Evolutionary conservation across 257 asterid genomes (phyloP), one percentile per base, ranked within the genome.

Genomic region (Gentiana straminea): DNA sequence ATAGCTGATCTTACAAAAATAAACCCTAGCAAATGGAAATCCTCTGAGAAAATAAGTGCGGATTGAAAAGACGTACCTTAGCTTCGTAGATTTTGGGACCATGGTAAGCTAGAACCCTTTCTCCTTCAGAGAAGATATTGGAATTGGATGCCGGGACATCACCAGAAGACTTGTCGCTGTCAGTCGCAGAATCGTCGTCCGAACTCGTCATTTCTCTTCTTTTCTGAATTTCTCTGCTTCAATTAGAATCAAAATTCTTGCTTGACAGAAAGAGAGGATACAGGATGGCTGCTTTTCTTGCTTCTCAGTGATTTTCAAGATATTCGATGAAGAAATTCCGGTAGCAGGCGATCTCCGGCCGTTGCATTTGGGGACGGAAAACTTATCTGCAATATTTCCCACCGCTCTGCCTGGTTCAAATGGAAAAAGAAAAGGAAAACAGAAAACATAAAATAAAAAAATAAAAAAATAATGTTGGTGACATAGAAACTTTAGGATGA

Each of bases 51-150:
- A 41, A 41, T 4, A 41, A 4, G 8, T 10, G 46, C 46, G 8
- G 1, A 32, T 24, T 5, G 32, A 39, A 4, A 37, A 24, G 51
- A 59, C 61, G 39, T 75, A 64, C 88, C 88, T 78, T 81, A 41
- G 88, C 84, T 62, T 81, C 82, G 69, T 81, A 87, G 74, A 85
- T 81, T 68, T 83, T 86, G 62, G 98, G 93, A 13, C 97, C 94
- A 57, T 85, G 97, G 68, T 66, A 91, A 13, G 94, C 98, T 4
- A 91, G 90, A 70, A 91, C 95, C 64, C 78, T 87, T 73, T 91
- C 98, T 49, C 95, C 97, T 51, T 74, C 94, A 15, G 84, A 69
- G 77, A 81, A 87, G 7, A 77, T 59, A 60, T 79, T 54, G 9
- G 92, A 80, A 33, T 67, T 73, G 34, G 77, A 58, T 7, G 75